Evolutionary conservation across 2,329 filamentous ascomycete species (phyloP).

Genomic region (Fragosphaeria purpurea): DNA sequence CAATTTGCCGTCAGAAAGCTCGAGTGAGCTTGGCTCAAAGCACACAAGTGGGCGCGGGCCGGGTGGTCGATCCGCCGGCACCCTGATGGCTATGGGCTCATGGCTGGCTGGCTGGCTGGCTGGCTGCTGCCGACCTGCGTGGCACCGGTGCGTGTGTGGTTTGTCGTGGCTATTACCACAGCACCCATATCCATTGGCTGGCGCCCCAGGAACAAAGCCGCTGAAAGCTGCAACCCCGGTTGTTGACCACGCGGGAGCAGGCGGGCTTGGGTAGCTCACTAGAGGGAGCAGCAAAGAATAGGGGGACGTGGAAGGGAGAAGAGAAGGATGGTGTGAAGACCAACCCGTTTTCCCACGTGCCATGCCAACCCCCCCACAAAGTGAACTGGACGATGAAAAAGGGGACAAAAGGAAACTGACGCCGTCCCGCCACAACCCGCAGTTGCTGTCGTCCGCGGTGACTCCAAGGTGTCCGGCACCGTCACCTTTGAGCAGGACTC

Average conservation of each 20-base stretch:
- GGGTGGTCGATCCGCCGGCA: constrained; percentile 14
- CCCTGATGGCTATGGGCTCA: constrained; percentile 35
- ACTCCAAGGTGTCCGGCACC: constrained; percentile 89
- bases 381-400: no score
- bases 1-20: constrained; percentile 28
- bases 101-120: neutral
- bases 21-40: constrained; percentile 42
- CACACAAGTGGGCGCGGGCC: no score
- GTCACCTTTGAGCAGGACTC: constrained; percentile 88
- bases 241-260: no score
- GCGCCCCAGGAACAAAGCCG: no score
- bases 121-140: neutral
- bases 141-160: no score
- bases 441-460: constrained; percentile 97
- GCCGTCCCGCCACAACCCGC: constrained; percentile 2
- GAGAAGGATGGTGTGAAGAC: neutral
- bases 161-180: no score
- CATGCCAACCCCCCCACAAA: neutral
- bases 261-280: no score
- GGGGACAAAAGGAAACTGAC: neutral
- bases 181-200: neutral
- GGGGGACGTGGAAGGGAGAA: neutral
- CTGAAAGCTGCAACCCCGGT: no score
- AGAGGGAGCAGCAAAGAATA: neutral
- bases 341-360: no score